phyloP scores from a whole-genome alignment of 148 eudicot genomes.

The Dianthus caryophyllus region DNA sequence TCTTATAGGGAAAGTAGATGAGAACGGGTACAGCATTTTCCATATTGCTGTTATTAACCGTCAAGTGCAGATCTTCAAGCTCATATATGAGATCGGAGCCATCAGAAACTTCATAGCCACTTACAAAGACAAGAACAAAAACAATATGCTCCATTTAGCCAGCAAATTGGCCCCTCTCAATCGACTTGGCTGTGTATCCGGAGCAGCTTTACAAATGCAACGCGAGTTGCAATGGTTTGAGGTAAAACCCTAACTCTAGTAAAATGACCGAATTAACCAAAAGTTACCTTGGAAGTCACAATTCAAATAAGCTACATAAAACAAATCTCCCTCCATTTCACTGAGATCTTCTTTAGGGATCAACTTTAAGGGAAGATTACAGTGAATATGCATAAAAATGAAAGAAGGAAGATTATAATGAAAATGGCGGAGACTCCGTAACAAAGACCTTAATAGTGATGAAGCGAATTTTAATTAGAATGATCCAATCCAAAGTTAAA shows the following conservation, averaged over 20 bases:
- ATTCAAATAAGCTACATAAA: no score
- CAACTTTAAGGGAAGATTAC: no score
- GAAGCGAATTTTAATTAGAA: no score
- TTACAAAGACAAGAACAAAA: constrained; percentile 19
- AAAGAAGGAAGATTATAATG: no score
- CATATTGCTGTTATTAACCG: constrained; percentile 43
- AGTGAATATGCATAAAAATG: no score
- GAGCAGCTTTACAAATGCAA: constrained; percentile 49
- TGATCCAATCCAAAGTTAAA: no score
- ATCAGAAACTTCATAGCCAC: constrained; percentile 33
- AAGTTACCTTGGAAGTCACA: no score
- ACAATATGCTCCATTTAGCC: constrained; percentile 44
- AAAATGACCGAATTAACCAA: neutral
- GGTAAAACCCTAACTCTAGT: constrained; percentile 19
- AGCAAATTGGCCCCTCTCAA: constrained; percentile 27
- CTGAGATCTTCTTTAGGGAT: no score
- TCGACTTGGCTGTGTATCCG: constrained; percentile 33
- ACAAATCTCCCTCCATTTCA: no score
- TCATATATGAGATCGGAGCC: constrained; percentile 42
- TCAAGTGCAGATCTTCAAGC: constrained; percentile 38
- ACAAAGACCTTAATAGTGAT: no score
- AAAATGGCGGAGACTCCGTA: no score
- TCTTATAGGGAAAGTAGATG: constrained; percentile 40
- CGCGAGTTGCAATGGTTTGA: constrained; percentile 38
- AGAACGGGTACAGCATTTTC: constrained; percentile 35